Base-by-base conservation (phyloP, 129 eudicot genomes). In the Rutidosis leptorrhynchoides region DNA sequence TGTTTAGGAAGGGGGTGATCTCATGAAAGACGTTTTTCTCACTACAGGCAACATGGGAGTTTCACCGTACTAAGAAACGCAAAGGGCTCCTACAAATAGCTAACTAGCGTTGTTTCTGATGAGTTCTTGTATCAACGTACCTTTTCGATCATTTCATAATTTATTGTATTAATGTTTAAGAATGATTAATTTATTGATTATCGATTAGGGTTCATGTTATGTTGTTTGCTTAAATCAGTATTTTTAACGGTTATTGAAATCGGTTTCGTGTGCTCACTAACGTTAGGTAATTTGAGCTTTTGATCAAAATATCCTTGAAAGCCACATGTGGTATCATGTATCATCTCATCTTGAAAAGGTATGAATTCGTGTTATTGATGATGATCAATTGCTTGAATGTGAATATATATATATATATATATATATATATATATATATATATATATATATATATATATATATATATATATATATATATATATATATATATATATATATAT, bases 1-100 rank as follows among this genome's bases (percentile, higher is more conserved):
- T 29, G 28, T 58, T 12, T 45, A 69, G 74, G 74, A 57, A 37
- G 74, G 74, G 14, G 74, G 27, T 58, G 66, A 69, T 40, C 65
- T 69, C 57, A 17, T 42, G 45, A 69, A 69, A 69, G 74, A 69
- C 3, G n/a, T 19, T 20, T 69, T 69, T 57, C 58, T 69, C 5
- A 29, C 66, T 17, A 16, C 66, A 4, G 66, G 74, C 43, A 69
- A 56, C 20, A 25, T 69, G 27, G 65, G 74, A 16, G 64, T 69
- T 69, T 56, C 74, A 7, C 65, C 74, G 53, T 69, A 69, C 20
- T 69, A 58, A 55, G 73, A 33, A 69, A 69, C n/a, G 23, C 1
- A 23, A 29, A 28, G 55, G 42, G 64, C 54, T 24, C 1, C 17
- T 37, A n/a, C n/a, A 55, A 35, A 69, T 35, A 69, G 43, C 56